Base-by-base conservation (phyloP, 371 early-diverging fungal genomes). In the Basidiobolus meristosporus region DNA sequence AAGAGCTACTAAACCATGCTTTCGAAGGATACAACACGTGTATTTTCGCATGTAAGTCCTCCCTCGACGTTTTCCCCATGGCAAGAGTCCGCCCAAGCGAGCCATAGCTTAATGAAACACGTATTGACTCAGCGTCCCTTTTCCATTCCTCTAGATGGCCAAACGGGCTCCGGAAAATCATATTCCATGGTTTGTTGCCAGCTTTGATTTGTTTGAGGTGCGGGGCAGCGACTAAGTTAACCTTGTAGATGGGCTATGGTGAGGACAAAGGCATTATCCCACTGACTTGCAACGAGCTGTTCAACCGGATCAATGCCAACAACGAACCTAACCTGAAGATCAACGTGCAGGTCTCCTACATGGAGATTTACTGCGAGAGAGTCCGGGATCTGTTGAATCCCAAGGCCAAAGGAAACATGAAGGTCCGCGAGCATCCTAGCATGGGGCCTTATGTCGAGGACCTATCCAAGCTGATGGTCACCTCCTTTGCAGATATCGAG, bases 371-470 rank as follows among this genome's bases (percentile, higher is more conserved):
- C 48, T 77, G 76, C 52, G 98, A 98, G 53, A 71, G 79, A 29
- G 87, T 96, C 12, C 73, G 82, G 16, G 95, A 96, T 64, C 57
- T 98, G 28, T 53, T 96, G 22, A 82, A 76, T 41, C 81, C 86
- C 3, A 66, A 66, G 40, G 71, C 77, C 42, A 75, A 77, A 29
- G 76, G 63, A 3, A 80, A 81, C 50, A 62, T 90, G 32, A 70
- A 81, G 42, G 81, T 88, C 0, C 73, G 91, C 31, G 88, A 89
- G 49, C 90, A 91, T 61, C 87, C 88, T 0, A 62, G 67, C 1
- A 49, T 86, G n/a, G 95, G 88, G 9, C 85, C 92, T 0, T 87
- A 84, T 42, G 88, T 95, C 14, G 90, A 89, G 55, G 92, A 91
- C 52, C 51, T 90, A 22, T 80, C 79, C 2, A 76, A 80, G 44